Percentiles rank a stretch among this genome's conserved stretches.
These are phyloP conservation scores for Crepidotus variabilis DNA, from an alignment of 768 basidiomycete genomes.

Conservation along the genomic window DNA sequence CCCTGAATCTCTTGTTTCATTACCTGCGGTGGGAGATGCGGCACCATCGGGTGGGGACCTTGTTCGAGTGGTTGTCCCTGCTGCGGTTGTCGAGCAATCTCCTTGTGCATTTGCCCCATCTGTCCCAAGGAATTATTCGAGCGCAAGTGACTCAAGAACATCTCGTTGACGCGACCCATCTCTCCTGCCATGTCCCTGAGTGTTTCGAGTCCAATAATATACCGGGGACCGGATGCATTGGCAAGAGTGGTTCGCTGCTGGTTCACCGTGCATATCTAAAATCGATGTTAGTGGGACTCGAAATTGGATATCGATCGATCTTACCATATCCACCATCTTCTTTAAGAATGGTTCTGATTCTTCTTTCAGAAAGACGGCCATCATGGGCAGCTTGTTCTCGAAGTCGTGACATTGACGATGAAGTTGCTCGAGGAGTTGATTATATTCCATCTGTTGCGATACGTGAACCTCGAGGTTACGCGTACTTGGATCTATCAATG, in stretches of 20 bases:
- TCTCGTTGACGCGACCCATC: slow-evolving; percentile 36
- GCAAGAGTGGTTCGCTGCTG: slow-evolving; percentile 40
- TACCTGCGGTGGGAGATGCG: slow-evolving; percentile 9
- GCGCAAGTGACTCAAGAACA: slow-evolving; percentile 23
- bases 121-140: background rate
- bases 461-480: slow-evolving; percentile 38
- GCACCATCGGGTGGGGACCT: slow-evolving; percentile 3
- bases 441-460: slow-evolving; percentile 54
- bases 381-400: slow-evolving; percentile 47
- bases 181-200: slow-evolving; percentile 45
- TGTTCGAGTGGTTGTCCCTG: slow-evolving; percentile 16
- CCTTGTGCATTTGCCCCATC: slow-evolving; percentile 5
- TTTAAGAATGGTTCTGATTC: slow-evolving; percentile 35
- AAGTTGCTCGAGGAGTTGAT: slow-evolving; percentile 44
- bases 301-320: slow-evolving; percentile 17
- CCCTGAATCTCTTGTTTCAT: background rate
- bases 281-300: background rate
- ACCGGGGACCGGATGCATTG: slow-evolving; percentile 33
- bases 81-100: slow-evolving; percentile 7
- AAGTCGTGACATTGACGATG: slow-evolving; percentile 42
- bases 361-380: slow-evolving; percentile 38
- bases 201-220: slow-evolving; percentile 31
- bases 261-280: slow-evolving; percentile 37
- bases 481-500: background rate
- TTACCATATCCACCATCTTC: slow-evolving; percentile 52